Evolutionary conservation across 2,329 filamentous ascomycete species (phyloP).

Genomic region (Trichophyton simii): DNA sequence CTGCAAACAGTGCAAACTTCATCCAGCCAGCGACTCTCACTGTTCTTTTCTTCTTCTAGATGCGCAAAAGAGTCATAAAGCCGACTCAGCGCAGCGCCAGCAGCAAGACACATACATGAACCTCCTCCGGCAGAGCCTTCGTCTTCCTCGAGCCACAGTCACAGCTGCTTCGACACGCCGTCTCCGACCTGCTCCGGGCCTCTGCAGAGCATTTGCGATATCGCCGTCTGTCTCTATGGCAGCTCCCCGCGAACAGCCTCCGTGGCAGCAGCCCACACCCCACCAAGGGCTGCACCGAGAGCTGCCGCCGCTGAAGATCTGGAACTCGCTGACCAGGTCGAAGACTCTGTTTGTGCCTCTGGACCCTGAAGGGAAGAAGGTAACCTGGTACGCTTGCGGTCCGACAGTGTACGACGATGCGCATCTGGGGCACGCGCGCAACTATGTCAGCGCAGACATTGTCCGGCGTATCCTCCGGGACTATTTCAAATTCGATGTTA

Average conservation of each 20-base stretch:
- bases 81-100: background rate
- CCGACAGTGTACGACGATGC: slow-evolving; percentile 75
- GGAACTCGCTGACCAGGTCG: slow-evolving; percentile 64
- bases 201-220: background rate
- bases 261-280: slow-evolving; percentile 31
- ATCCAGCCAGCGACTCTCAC: background rate
- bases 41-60: background rate
- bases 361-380: slow-evolving; percentile 52
- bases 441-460: slow-evolving; percentile 85
- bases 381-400: slow-evolving; percentile 82
- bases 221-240: slow-evolving; percentile 4
- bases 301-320: slow-evolving; percentile 54
- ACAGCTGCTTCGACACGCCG: background rate
- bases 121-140: slow-evolving; percentile 1
- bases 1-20: background rate
- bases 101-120: background rate
- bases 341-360: slow-evolving; percentile 65
- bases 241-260: slow-evolving; percentile 32
- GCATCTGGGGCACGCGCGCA: slow-evolving; percentile 71
- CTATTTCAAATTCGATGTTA: slow-evolving; percentile 71
- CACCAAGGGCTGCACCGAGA: slow-evolving; percentile 21
- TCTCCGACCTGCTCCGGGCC: background rate
- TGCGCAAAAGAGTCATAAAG: background rate
- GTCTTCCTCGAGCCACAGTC: background rate
- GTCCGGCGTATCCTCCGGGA: slow-evolving; percentile 69